Conservation (phyloP, 83 land plant species). For the Diphasiastrum complanatum region DNA sequence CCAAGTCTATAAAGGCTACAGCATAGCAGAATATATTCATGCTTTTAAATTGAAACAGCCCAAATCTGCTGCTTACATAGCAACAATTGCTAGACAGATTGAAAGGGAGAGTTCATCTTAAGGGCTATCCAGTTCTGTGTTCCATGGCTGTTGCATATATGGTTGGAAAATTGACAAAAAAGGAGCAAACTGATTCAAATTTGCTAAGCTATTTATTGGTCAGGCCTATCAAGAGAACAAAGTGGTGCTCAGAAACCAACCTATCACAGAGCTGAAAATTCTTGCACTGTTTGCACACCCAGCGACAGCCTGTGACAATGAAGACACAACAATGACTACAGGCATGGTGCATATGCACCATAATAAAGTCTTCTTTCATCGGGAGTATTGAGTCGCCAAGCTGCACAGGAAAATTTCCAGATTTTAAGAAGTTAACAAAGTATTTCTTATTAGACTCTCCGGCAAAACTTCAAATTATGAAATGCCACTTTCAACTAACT, state of each 20-base stretch:
- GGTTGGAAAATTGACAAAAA: too few species aligned
- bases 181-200: not conserved
- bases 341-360: constrained; percentile 89
- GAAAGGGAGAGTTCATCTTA: too few species aligned
- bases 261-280: constrained; percentile 84
- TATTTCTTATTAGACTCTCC: not conserved
- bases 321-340: constrained; percentile 82
- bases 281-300: constrained; percentile 87
- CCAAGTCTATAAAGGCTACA: too few species aligned
- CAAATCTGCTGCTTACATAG: too few species aligned
- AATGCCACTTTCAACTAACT: not conserved
- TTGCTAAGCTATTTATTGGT: too few species aligned
- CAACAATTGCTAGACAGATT: too few species aligned
- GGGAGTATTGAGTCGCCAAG: constrained; percentile 85
- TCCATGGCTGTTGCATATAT: too few species aligned
- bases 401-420: constrained; percentile 33
- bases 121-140: too few species aligned
- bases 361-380: constrained; percentile 98
- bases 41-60: too few species aligned
- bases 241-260: constrained; percentile 45
- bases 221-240: too few species aligned
- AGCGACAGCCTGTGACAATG: constrained; percentile 81
- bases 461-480: not conserved
- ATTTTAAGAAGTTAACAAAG: not conserved
- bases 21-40: too few species aligned